These are phyloP conservation scores for Monilinia aucupariae DNA, from an alignment of 2,329 filamentous ascomycete genomes.

Conservation along the genomic window DNA sequence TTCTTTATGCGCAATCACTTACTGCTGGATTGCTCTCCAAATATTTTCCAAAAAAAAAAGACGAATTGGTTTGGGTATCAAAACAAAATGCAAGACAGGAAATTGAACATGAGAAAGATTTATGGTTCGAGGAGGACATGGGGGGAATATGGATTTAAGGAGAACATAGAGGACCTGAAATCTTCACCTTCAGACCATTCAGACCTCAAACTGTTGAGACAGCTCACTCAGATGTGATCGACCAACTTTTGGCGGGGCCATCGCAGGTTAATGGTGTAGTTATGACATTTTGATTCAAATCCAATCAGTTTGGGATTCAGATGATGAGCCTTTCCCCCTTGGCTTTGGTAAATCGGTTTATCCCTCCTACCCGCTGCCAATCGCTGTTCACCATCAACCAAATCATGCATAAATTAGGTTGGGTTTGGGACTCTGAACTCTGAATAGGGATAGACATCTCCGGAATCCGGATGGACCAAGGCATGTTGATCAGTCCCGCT, in stretches of 20 bases:
- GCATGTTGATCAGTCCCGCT: conserved; percentile 1
- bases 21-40: not conserved
- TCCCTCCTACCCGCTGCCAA: not conserved
- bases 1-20: not conserved
- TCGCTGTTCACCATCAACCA: not conserved
- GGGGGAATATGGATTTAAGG: not conserved
- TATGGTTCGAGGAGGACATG: not conserved
- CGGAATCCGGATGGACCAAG: not conserved
- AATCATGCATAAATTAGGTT: not conserved
- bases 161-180: no score
- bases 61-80: not conserved
- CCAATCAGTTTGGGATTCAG: not conserved
- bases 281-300: not conserved
- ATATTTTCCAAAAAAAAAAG: not conserved
- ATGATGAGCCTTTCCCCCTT: not conserved
- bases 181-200: not conserved
- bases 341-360: not conserved
- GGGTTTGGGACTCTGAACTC: not conserved
- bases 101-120: not conserved
- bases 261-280: not conserved
- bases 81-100: not conserved
- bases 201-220: not conserved
- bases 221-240: not conserved
- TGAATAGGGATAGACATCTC: not conserved
- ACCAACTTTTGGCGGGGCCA: not conserved